Percentiles rank a stretch among this genome's conserved stretches.
These are phyloP conservation scores for Narthecium ossifragum DNA, from an alignment of 106 monocot genomes.

Conservation along the genomic window DNA sequence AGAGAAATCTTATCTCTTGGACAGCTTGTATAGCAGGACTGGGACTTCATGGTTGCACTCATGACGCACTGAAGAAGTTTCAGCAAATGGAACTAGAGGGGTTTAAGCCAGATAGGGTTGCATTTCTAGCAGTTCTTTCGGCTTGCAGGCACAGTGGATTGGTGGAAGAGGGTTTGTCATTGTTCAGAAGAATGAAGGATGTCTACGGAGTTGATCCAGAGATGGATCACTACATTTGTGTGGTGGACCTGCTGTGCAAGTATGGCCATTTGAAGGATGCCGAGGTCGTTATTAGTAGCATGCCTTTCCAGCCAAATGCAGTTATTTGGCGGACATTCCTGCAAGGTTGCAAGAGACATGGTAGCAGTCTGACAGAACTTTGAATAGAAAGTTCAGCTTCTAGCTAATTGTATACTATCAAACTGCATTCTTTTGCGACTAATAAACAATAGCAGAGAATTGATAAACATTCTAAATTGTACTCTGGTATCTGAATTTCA, in stretches of 20 bases:
- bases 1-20: constrained; percentile 68
- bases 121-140: constrained; percentile 49
- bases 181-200: constrained; percentile 49
- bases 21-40: constrained; percentile 60
- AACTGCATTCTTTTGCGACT: no score
- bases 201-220: constrained; percentile 45
- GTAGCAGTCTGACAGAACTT: not conserved
- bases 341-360: constrained; percentile 50
- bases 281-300: constrained; percentile 49
- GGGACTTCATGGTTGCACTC: constrained; percentile 47
- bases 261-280: constrained; percentile 64
- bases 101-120: constrained; percentile 47
- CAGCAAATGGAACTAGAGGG: constrained; percentile 50
- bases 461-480: no score
- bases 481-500: no score
- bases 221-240: constrained; percentile 58
- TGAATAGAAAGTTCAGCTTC: no score
- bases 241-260: constrained; percentile 60
- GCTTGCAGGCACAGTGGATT: constrained; percentile 70
- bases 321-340: constrained; percentile 65
- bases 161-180: constrained; percentile 52
- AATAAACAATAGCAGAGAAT: no score
- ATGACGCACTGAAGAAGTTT: constrained; percentile 49
- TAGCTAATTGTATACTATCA: no score
- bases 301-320: constrained; percentile 63